Percentiles rank a stretch among this genome's conserved stretches.
These are phyloP conservation scores for Ophiocordyceps camponoti-leonardi DNA, from an alignment of 2,329 filamentous ascomycete genomes.

Conservation along the genomic window DNA sequence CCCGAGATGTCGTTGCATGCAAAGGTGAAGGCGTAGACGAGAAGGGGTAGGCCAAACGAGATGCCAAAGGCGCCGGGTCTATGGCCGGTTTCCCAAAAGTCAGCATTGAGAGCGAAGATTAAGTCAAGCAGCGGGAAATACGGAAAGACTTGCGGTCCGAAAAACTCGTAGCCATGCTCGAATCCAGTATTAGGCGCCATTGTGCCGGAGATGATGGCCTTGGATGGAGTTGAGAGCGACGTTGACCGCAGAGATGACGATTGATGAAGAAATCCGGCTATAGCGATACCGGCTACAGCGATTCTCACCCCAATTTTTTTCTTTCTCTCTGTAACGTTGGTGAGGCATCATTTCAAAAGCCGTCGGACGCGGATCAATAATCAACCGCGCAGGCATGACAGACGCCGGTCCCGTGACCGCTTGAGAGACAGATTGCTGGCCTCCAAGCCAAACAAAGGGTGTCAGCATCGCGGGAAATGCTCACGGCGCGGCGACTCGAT, in stretches of 20 bases:
- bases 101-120: neutral
- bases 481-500: neutral
- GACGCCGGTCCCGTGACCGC: neutral
- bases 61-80: constrained; percentile 65
- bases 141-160: constrained; percentile 26
- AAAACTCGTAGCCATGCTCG: constrained; percentile 32
- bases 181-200: constrained; percentile 10
- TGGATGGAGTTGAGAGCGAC: neutral
- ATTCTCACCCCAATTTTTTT: neutral
- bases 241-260: neutral
- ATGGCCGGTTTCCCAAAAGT: no score
- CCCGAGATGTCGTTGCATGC: constrained; percentile 85
- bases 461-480: neutral
- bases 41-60: constrained; percentile 61
- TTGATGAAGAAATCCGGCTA: neutral
- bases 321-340: neutral
- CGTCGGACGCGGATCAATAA: neutral
- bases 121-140: neutral
- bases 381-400: neutral
- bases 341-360: neutral
- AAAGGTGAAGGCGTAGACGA: constrained; percentile 67
- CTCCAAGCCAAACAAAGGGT: no score
- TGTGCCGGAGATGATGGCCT: constrained; percentile 5
- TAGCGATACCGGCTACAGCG: no score
- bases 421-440: neutral